Evolutionary conservation across 2,329 filamentous ascomycete species (phyloP), one percentile per base, ranked within the genome.

Genomic region (Nemania abortiva): DNA sequence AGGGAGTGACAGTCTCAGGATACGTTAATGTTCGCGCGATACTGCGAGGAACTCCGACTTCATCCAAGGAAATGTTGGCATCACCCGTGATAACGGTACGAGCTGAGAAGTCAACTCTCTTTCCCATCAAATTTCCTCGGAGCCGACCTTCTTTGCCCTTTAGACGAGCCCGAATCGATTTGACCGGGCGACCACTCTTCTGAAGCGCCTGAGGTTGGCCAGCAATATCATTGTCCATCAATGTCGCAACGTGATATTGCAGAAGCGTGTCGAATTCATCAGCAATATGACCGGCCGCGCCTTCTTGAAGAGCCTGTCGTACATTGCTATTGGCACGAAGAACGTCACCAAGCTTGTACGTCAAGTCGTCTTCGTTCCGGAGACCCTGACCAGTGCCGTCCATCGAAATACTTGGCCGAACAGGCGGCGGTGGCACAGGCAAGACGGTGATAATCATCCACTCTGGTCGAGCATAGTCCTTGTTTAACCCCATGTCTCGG

Each of bases 151-250:
- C 96, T 84, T 99, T 99, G 72, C 97, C 97, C 90, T 99, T 99
- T 80, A 99, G 87, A 82, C 96, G 95, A 70, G 94, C 94, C 76
- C 97, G 93, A 73, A 99, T 97, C 18, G 96, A 94, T 84, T 99
- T 99, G 74, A 99, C 92, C 0, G 97, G 95, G 78, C 97, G 91
- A 56, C 97, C 97, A 65, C 94, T 97, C 86, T 99, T 99, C 79
- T 99, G 97, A 78, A 98, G 86, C 2, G 96, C 95, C 75, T 96
- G 94, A 2, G 96, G 96, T 75, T 97, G 91, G 58, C 95, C 95
- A 72, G 97, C 96, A 82, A 98, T 98, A 80, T 99, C 95, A 77
- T 99, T 99, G 82, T 99, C 96, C 97, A 99, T 99, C 82, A 98
- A 97, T 0, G 97, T 99, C 52, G 97, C 97, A 69, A 99, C 95